Conservation (phyloP, 306 rosid species). For the Aeschynomene evenia region DNA sequence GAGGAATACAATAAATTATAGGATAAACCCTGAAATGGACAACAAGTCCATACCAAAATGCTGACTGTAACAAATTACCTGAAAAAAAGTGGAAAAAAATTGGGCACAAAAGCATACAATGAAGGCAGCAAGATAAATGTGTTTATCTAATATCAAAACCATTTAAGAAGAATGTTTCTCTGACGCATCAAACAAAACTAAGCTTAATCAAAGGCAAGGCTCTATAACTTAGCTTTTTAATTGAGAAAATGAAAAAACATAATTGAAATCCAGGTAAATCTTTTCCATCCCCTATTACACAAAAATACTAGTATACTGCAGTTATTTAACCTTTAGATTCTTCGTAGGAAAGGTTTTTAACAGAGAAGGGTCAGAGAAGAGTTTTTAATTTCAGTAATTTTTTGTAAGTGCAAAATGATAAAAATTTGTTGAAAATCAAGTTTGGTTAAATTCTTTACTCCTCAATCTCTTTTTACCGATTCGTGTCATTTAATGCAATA, state of each 20-base stretch:
- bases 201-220: conserved; percentile 23
- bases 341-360: not conserved
- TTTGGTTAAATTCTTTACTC: not conserved
- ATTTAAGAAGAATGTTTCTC: not conserved
- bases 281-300: not conserved
- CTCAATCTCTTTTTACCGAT: not conserved
- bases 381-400: not conserved
- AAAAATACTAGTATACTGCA: not conserved
- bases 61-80: conserved; percentile 85
- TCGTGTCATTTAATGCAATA: not conserved
- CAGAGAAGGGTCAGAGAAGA: not conserved
- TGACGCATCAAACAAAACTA: conserved; percentile 27
- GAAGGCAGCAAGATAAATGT: conserved; percentile 24
- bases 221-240: conserved; percentile 1
- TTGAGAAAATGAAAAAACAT: not conserved
- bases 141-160: not conserved
- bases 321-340: not conserved
- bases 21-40: conserved; percentile 96
- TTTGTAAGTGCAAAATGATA: not conserved
- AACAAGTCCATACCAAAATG: conserved; percentile 91
- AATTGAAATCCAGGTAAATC: conserved; percentile 4
- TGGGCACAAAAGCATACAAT: conserved; percentile 10
- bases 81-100: conserved; percentile 36
- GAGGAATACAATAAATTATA: conserved; percentile 72
- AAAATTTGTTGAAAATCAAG: not conserved